Base-by-base conservation (phyloP, 495 filamentous ascomycete species). In the Penicillium soppii region DNA sequence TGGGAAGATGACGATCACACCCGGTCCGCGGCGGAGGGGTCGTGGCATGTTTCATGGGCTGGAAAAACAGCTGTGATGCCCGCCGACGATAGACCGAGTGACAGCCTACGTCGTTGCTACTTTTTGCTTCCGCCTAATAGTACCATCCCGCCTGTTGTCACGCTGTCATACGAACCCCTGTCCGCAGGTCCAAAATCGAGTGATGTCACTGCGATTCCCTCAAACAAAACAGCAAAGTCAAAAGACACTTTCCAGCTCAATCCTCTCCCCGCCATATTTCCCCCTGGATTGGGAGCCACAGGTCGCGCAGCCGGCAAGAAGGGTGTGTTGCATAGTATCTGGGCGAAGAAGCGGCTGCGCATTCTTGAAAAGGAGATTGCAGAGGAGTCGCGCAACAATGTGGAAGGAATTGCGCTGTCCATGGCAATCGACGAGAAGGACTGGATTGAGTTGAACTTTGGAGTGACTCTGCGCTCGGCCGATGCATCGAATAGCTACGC, bases 391-490 rank as follows among this genome's bases (percentile, higher is more conserved):
- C 67, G 66, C 55, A 75, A 69, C 21, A 92, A 92, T 62, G 80
- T 76, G 22, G 89, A 92, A 62, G 85, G 88, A 25, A 79, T 95
- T 19, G 89, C 86, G 4, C 69, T 92, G 39, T 82, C 87, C 56
- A 92, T 95, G 88, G 88, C 86, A 1, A 59, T 87, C 25, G 81
- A 88, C 45, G 89, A 95, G 64, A 87, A 85, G 53, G 81, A 85
- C 48, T 92, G 89, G 88, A 87, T 95, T 33, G 82, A 90, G 63
- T 68, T 80, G 23, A 87, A 90, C 54, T 94, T 91, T 64, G 88
- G 88, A 0, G 74, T 91, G 2, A 57, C 62, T 3, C 45, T 66
- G 3, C 63, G 64, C 25, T 33, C 52, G n/a, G 41, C 32, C 16
- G 59, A 63, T 7, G 39, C 60, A 16, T 39, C 23, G 1, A 50